A percentile compares a stretch with the other conserved stretches of the same genome.
Conservation (phyloP, 768 basidiomycete species). For the Tylopilus sp. region DNA sequence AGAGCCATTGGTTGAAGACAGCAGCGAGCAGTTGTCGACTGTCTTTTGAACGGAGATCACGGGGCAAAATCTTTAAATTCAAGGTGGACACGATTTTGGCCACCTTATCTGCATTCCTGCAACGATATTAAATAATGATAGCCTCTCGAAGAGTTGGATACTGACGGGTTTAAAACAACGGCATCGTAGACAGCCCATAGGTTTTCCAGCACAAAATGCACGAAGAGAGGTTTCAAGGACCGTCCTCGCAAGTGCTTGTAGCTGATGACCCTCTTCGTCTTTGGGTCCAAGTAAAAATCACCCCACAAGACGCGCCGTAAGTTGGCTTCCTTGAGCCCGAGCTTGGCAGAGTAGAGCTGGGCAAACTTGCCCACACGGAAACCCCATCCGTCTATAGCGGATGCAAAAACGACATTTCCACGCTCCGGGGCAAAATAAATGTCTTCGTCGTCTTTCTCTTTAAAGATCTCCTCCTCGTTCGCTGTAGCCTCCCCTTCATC, state of each 20-base stretch:
- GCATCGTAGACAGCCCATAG: constrained; percentile 97
- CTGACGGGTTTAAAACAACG: constrained; percentile 84
- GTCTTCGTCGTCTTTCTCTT: constrained; percentile 97
- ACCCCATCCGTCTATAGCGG: constrained; percentile 96
- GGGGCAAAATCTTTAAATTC: constrained; percentile 76
- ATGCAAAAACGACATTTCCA: constrained; percentile 95
- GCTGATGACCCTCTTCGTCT: constrained; percentile 89
- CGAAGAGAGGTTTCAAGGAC: constrained; percentile 89
- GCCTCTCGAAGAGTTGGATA: constrained; percentile 15
- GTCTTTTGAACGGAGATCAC: constrained; percentile 92
- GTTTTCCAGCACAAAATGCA: constrained; percentile 96
- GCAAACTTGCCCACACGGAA: constrained; percentile 94
- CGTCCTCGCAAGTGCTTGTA: constrained; percentile 87
- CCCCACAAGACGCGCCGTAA: constrained; percentile 91
- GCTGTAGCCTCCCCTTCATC: constrained; percentile 60
- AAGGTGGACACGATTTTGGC: constrained; percentile 83
- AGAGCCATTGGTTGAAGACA: constrained; percentile 95
- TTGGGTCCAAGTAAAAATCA: constrained; percentile 95
- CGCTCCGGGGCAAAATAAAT: constrained; percentile 95
- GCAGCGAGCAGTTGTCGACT: constrained; percentile 75
- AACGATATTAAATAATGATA: constrained; percentile 9
- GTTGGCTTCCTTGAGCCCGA: constrained; percentile 87
- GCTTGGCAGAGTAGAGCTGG: constrained; percentile 83
- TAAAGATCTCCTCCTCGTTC: constrained; percentile 66
- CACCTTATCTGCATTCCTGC: constrained; percentile 86